Base-by-base conservation (phyloP, 257 asterid genomes). In the Nicotiana tomentosiformis region DNA sequence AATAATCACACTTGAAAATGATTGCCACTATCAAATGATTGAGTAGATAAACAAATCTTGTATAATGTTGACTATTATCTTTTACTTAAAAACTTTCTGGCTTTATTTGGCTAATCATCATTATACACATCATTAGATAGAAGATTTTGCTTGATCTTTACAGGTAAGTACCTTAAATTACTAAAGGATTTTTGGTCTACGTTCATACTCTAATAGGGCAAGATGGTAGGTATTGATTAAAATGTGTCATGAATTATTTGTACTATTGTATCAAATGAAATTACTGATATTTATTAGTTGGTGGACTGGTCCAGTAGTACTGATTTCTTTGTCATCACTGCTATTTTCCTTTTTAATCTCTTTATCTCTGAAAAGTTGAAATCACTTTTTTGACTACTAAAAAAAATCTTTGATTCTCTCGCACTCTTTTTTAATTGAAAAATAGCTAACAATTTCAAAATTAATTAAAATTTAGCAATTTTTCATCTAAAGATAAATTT, bases 61-160 rank as follows among this genome's bases (percentile, higher is more conserved):
- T 35, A 60, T 61, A 74, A 79, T 61, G 74, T 61, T 43, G 74
- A 79, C 67, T 37, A 37, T 69, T 69, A 69, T 69, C 53, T 39
- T 70, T 70, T 4, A 2, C 29, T 49, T 35, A 9, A 37, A 20
- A 64, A 60, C 46, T 16, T 14, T 35, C 7, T 78, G 35, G 5
- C 20, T 2, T 79, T 61, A 23, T 10, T 16, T 12, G 60, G 58
- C 61, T 79, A 39, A 79, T 61, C 39, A 61, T 61, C 29, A 61
- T 79, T 11, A 72, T 7, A 23, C 39, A 1, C 17, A 14, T 60
- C 72, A 18, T 78, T 78, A n/a, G 72, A 16, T 35, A 64, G 10
- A 35, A 5, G 35, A 5, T 33, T 78, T 64, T 37, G 12, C 5
- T 78, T 78, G 14, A 78, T 4, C 20, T 60, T 20, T 37, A 61